Conservation (phyloP, 2,329 filamentous ascomycete species). For the Talaromyces albobiverticillius region DNA sequence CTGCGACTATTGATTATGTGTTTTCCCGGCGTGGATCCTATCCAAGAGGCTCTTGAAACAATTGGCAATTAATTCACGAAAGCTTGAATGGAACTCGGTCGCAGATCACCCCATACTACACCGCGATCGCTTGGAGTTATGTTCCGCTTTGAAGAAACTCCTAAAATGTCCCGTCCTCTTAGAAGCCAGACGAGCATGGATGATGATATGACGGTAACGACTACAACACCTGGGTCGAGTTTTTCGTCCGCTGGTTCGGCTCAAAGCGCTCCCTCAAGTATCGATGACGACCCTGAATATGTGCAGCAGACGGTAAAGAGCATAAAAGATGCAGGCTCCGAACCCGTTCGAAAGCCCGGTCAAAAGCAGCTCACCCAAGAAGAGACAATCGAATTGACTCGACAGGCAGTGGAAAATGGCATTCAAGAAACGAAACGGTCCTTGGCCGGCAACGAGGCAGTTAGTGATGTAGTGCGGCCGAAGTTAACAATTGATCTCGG, state of each 20-base stretch:
- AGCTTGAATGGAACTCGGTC: background rate
- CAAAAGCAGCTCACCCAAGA: constrained; percentile 36
- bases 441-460: constrained; percentile 44
- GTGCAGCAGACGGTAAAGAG: constrained; percentile 18
- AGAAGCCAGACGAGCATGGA: constrained; percentile 28
- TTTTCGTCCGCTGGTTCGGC: constrained; percentile 23
- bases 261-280: constrained; percentile 22
- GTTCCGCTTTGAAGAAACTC: constrained; percentile 36
- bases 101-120: too few species aligned
- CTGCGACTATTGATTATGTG: background rate
- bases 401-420: constrained; percentile 45
- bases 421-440: constrained; percentile 48
- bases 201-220: constrained; percentile 26
- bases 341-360: constrained; percentile 21
- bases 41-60: background rate
- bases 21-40: background rate
- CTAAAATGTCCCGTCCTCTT: constrained; percentile 31
- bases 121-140: constrained; percentile 30
- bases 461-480: constrained; percentile 46
- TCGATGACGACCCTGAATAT: constrained; percentile 27
- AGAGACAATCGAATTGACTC: constrained; percentile 45
- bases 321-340: constrained; percentile 19
- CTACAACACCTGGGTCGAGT: constrained; percentile 26
- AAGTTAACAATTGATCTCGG: constrained; percentile 52
- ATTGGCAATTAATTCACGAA: background rate